Conservation (phyloP, 2,329 filamentous ascomycete genomes). For the Clonostachys sp. region DNA sequence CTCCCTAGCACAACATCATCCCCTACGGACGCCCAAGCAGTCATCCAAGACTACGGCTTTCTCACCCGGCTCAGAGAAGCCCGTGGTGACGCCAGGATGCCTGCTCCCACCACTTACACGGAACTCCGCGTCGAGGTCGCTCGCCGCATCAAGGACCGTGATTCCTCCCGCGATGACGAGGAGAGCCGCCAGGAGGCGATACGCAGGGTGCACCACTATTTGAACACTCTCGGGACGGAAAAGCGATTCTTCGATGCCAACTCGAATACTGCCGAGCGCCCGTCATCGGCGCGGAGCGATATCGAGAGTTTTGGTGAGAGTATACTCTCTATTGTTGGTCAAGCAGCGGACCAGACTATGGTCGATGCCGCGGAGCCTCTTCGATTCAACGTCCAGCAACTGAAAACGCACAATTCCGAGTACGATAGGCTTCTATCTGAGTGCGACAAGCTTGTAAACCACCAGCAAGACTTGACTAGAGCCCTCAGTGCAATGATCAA, state of each 20-base stretch:
- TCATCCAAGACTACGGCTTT: conserved; percentile 21
- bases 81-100: conserved; percentile 8
- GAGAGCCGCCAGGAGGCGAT: conserved; percentile 11
- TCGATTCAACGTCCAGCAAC: conserved; percentile 2
- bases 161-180: conserved; percentile 12
- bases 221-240: conserved; percentile 6
- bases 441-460: no score
- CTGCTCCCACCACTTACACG: conserved; percentile 12
- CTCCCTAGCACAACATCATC: conserved; percentile 23
- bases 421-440: no score
- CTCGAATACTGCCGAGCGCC: no score
- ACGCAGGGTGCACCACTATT: conserved; percentile 14
- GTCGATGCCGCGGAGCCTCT: conserved; percentile 20
- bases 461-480: conserved; percentile 3
- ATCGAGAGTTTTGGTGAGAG: conserved; percentile 9
- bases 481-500: conserved; percentile 10
- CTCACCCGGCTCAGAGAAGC: conserved; percentile 19
- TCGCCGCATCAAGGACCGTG: conserved; percentile 26
- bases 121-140: conserved; percentile 21
- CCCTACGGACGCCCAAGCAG: conserved; percentile 12
- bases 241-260: no score
- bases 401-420: no score
- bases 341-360: conserved; percentile 22
- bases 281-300: conserved; percentile 1
- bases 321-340: conserved; percentile 20